Conservation (phyloP, 164 flowering plant genomes). For the Magnolia sinica region DNA sequence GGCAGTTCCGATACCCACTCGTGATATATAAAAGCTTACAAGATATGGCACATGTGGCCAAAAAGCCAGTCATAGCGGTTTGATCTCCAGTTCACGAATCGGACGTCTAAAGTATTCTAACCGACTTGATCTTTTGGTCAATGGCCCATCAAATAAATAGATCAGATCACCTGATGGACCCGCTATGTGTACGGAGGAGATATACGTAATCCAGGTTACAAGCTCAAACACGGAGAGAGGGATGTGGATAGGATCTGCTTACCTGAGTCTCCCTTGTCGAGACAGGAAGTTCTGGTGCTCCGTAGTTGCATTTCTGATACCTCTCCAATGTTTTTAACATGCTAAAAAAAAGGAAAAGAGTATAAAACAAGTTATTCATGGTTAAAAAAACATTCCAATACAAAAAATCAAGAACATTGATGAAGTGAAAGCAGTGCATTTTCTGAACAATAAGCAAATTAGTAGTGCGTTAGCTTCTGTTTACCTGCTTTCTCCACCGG, state of each 20-base stretch:
- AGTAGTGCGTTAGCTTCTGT: too few relatives aligned
- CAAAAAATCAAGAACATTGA: too few relatives aligned
- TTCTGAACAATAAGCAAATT: too few relatives aligned
- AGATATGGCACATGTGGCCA: too few relatives aligned
- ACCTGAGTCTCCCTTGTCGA: slow-evolving; percentile 73
- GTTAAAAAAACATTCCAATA: too few relatives aligned
- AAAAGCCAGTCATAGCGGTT: too few relatives aligned
- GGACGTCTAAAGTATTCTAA: neutral
- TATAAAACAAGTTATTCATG: neutral
- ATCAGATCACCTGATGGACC: too few relatives aligned
- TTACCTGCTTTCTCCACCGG: too few relatives aligned
- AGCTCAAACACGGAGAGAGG: neutral
- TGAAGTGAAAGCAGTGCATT: too few relatives aligned
- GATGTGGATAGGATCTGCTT: neutral
- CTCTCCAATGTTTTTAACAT: slow-evolving; percentile 79
- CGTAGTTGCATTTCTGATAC: slow-evolving; percentile 84
- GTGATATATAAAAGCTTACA: too few relatives aligned
- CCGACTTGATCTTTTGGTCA: neutral
- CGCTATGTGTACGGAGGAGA: neutral
- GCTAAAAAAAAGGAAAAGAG: slow-evolving; percentile 26
- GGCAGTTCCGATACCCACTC: too few relatives aligned
- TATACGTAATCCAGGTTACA: neutral
- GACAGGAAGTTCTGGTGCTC: slow-evolving; percentile 61
- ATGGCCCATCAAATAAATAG: neutral
- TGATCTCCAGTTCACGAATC: too few relatives aligned